Evolutionary conservation across 257 asterid genomes (phyloP).

Genomic region (Nyctanthes arbortristis): DNA sequence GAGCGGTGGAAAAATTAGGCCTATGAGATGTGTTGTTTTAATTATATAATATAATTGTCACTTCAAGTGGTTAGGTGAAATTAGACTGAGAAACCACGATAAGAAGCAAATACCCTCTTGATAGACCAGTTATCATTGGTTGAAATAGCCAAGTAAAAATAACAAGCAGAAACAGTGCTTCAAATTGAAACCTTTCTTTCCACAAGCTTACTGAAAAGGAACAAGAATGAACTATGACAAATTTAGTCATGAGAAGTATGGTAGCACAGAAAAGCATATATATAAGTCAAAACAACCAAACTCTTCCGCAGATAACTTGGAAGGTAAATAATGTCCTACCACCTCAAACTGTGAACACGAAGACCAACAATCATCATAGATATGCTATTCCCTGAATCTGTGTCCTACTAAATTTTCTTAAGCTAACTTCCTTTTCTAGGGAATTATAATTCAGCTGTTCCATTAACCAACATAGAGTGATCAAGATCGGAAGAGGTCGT

Average conservation of each 20-base stretch:
- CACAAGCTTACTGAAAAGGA: neutral
- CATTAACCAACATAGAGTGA: no score
- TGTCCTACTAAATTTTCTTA: neutral
- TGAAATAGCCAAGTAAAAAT: neutral
- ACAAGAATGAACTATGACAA: neutral
- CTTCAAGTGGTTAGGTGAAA: no score
- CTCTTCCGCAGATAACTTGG: neutral
- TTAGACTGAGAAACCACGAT: no score
- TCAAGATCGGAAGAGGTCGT: no score
- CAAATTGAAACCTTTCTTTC: neutral
- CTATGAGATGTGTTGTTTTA: no score
- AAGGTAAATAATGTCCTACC: neutral
- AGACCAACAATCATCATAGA: neutral
- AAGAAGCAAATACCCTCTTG: no score
- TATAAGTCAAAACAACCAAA: neutral
- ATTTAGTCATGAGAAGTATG: neutral
- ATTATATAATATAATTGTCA: no score
- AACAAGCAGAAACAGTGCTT: neutral
- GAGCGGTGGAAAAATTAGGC: no score
- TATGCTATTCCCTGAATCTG: neutral
- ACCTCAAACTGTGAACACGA: neutral
- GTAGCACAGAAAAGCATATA: neutral
- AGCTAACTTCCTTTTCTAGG: neutral
- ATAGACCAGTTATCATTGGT: no score
- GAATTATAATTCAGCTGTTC: neutral